Evolutionary conservation across 1,284 basidiomycete genomes (phyloP), one percentile per base, ranked within the genome.

Genomic region (Heterobasidion annosum): DNA sequence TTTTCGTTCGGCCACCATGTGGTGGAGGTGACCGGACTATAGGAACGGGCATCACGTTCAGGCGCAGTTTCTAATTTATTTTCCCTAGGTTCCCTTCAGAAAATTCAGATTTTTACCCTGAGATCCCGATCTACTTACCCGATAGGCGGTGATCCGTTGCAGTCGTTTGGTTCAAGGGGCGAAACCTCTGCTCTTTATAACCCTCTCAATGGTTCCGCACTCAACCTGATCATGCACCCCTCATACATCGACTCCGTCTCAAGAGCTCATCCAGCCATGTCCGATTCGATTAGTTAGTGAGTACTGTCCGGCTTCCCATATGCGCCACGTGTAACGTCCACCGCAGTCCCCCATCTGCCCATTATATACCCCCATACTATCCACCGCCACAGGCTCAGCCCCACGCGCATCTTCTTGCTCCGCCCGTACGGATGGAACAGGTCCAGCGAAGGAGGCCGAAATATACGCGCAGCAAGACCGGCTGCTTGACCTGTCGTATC

Each of bases 401-500:
- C 62, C 69, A 32, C 63, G 70, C 71, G 56, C 78, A 84, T 58
- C 68, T 75, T 37, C 71, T 77, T 51, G 66, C 73, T 13, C 68
- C 75, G 2, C 32, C 68, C 73, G 50, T 76, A 78, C 56, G 71
- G 67, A 51, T 82, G 83, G 55, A 65, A 71, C 19, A 53, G 2
- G 45, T 75, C 18, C 79, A 82, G 62, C 78, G 88, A 58, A 90
- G 89, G 67, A 84, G 88, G 49, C 88, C 88, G 51, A 91, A 91
- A 72, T 91, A 91, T 63, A 91, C 88, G 58, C 80, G 88, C 61
- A 89, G 86, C 71, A 91, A 91, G 70, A 89, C 88, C 0, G 88
- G 88, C 18, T 91, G 88, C 64, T 69, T 91, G 64, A 91, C 88
- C 34, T 91, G 88, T 74, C 79, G 88, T 63, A 79, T 81, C 59